Conservation (phyloP, 2,329 filamentous ascomycete genomes). For the Xylaria sp. region DNA sequence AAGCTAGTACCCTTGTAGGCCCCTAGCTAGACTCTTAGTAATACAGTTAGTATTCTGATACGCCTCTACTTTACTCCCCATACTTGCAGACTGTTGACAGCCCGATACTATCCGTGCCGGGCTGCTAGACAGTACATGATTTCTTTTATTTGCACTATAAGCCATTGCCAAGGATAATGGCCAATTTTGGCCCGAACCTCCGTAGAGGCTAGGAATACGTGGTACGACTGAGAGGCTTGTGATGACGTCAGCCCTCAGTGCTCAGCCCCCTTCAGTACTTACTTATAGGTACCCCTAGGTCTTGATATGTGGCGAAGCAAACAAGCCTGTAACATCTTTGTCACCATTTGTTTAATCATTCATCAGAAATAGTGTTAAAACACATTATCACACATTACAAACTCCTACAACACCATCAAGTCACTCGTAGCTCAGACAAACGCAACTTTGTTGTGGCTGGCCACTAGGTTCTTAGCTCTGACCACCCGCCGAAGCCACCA, state of each 20-base stretch:
- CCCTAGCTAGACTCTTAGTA: too few relatives aligned
- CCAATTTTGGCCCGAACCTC: too few relatives aligned
- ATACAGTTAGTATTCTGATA: too few relatives aligned
- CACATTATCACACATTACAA: not conserved
- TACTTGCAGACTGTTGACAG: too few relatives aligned
- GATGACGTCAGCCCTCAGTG: not conserved
- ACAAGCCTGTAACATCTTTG: slow-evolving; percentile 1
- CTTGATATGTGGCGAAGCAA: slow-evolving; percentile 23
- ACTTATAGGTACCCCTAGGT: not conserved
- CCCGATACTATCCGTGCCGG: too few relatives aligned
- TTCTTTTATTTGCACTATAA: too few relatives aligned
- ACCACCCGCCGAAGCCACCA: not conserved
- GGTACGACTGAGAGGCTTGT: not conserved
- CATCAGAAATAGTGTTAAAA: not conserved
- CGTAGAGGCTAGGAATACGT: too few relatives aligned
- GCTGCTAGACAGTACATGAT: too few relatives aligned
- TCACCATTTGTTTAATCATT: not conserved
- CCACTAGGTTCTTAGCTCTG: not conserved
- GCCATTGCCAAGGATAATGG: too few relatives aligned
- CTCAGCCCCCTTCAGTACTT: not conserved
- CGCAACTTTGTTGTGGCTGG: not conserved
- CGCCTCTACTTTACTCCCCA: too few relatives aligned
- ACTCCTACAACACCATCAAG: not conserved
- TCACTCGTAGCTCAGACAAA: not conserved
- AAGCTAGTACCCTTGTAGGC: too few relatives aligned